A percentile compares a stretch with the other conserved stretches of the same genome.
Conservation (phyloP, 768 basidiomycete genomes). For the Naematelia encephala region DNA sequence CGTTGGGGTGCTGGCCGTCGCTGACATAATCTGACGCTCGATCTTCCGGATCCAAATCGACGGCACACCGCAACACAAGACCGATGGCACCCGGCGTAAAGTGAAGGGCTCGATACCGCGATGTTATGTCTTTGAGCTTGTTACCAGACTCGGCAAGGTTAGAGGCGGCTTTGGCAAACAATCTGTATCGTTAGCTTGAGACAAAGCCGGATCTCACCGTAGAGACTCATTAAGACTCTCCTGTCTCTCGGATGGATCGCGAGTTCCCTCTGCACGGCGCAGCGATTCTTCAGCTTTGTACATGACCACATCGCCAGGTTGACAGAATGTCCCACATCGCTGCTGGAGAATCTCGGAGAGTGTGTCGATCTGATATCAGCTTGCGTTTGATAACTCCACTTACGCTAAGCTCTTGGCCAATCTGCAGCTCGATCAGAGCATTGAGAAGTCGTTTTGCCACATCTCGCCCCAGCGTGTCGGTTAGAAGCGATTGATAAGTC, state of each 20-base stretch:
- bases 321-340: constrained; percentile 95
- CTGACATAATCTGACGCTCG: constrained; percentile 62
- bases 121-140: constrained; percentile 69
- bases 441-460: constrained; percentile 87
- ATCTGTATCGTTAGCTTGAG: constrained; percentile 53
- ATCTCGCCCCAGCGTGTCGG: constrained; percentile 77
- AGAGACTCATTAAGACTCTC: constrained; percentile 82
- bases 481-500: constrained; percentile 84
- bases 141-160: constrained; percentile 73
- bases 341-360: constrained; percentile 92
- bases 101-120: constrained; percentile 80
- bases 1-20: constrained; percentile 60
- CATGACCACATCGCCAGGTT: constrained; percentile 93
- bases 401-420: constrained; percentile 92
- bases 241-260: constrained; percentile 68
- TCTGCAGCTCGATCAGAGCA: constrained; percentile 95
- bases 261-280: constrained; percentile 79
- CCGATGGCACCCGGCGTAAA: constrained; percentile 81
- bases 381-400: constrained; percentile 39
- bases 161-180: constrained; percentile 83
- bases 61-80: constrained; percentile 78
- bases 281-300: constrained; percentile 97
- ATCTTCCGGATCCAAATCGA: constrained; percentile 70
- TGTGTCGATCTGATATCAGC: constrained; percentile 73
- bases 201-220: constrained; percentile 56